Conservation (phyloP, 139 green algal genomes). For the Picochlorum sp. region DNA sequence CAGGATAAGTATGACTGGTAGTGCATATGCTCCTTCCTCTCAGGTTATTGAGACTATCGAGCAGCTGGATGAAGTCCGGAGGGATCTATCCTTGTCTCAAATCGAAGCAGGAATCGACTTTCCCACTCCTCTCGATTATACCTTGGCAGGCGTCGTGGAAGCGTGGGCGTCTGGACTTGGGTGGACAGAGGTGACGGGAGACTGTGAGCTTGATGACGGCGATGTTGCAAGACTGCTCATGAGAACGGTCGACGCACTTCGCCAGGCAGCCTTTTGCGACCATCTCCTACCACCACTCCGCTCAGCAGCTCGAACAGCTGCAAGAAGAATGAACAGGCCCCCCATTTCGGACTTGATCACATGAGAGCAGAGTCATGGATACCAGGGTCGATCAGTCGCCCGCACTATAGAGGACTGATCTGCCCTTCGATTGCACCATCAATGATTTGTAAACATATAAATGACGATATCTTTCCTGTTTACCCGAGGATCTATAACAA, state of each 20-base stretch:
- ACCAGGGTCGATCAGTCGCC: too few relatives aligned
- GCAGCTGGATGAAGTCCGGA: constrained; percentile 44
- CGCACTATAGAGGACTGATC: too few relatives aligned
- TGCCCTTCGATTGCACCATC: too few relatives aligned
- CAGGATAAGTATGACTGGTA: constrained; percentile 15
- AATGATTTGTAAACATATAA: too few relatives aligned
- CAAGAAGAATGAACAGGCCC: constrained; percentile 56
- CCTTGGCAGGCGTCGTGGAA: constrained; percentile 64
- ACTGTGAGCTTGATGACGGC: constrained; percentile 70
- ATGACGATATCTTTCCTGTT: too few relatives aligned
- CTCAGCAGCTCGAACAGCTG: constrained; percentile 36
- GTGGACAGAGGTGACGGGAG: constrained; percentile 56
- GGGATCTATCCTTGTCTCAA: constrained; percentile 49
- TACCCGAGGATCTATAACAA: too few relatives aligned
- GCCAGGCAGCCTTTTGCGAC: constrained; percentile 48
- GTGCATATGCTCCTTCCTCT: constrained; percentile 37
- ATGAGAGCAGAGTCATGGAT: not conserved
- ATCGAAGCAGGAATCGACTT: constrained; percentile 29
- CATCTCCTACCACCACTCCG: constrained; percentile 47
- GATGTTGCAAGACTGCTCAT: constrained; percentile 76
- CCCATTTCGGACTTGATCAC: constrained; percentile 61
- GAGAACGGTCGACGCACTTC: constrained; percentile 67
- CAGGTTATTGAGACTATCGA: constrained; percentile 35
- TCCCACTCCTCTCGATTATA: constrained; percentile 18
- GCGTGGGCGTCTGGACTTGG: constrained; percentile 59